These are phyloP conservation scores for Nyssa sinensis DNA, from an alignment of 148 eudicot genomes.

Conservation along the genomic window DNA sequence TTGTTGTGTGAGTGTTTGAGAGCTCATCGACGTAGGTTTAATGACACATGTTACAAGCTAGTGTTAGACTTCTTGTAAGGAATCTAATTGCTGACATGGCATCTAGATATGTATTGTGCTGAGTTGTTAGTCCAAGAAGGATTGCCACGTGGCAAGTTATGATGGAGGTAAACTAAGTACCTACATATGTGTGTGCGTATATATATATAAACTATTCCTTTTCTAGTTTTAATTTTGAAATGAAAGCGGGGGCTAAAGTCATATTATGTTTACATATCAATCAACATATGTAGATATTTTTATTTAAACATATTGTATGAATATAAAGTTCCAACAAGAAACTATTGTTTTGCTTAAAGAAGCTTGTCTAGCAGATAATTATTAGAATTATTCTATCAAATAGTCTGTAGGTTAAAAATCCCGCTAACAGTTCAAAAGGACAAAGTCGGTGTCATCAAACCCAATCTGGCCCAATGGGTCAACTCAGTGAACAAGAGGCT, in stretches of 20 bases:
- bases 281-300: not conserved
- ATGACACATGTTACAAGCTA: no score
- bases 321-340: not conserved
- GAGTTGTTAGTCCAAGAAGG: no score
- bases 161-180: not conserved
- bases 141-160: no score
- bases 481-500: no score
- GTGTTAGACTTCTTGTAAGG: no score
- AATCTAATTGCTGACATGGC: no score
- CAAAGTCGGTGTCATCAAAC: not conserved
- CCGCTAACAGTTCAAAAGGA: constrained; percentile 7
- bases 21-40: no score
- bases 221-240: not conserved
- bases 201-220: no score
- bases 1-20: no score
- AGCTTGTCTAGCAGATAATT: not conserved
- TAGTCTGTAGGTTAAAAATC: not conserved
- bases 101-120: no score
- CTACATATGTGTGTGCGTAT: no score
- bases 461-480: no score
- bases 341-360: not conserved
- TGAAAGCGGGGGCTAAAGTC: not conserved
- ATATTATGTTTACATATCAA: not conserved
- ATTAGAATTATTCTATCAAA: not conserved
- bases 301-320: not conserved